These are phyloP conservation scores for Cryptosporidium baileyi DNA, from an alignment of 169 alveolate genomes.

Conservation along the genomic window DNA sequence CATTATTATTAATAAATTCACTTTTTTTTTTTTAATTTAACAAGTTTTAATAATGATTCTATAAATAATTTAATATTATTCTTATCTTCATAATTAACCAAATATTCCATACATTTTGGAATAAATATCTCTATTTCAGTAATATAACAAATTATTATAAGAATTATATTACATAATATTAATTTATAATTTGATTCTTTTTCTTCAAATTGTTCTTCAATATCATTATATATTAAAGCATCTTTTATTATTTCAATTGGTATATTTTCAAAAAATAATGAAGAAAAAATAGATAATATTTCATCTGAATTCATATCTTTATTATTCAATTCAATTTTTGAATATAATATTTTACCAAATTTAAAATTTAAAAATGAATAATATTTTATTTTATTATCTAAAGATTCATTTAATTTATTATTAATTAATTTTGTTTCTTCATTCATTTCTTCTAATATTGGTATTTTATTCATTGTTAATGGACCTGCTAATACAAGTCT, in stretches of 20 bases:
- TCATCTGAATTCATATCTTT: not conserved
- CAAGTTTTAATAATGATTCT: not conserved
- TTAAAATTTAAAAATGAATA: slow-evolving; percentile 30
- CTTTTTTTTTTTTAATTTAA: not conserved
- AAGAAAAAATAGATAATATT: not conserved
- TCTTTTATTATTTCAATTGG: not conserved
- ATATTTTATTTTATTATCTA: not conserved
- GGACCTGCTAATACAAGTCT: slow-evolving; percentile 61
- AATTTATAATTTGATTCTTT: not conserved
- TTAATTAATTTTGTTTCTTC: not conserved
- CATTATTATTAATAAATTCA: not conserved
- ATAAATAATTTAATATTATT: not conserved
- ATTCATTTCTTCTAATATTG: slow-evolving; percentile 16
- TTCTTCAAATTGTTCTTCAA: slow-evolving; percentile 35
- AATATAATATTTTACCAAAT: not conserved
- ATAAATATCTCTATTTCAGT: slow-evolving; percentile 31
- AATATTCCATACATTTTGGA: slow-evolving; percentile 26
- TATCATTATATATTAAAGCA: not conserved
- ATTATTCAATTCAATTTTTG: not conserved
- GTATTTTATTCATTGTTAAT: slow-evolving; percentile 30
- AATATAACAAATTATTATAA: slow-evolving; percentile 33
- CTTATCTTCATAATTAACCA: not conserved
- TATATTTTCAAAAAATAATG: not conserved
- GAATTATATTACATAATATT: slow-evolving; percentile 21
- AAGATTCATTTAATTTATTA: not conserved